phyloP scores from a whole-genome alignment of 2,329 filamentous ascomycete genomes.

The Mariannaea sp. region DNA sequence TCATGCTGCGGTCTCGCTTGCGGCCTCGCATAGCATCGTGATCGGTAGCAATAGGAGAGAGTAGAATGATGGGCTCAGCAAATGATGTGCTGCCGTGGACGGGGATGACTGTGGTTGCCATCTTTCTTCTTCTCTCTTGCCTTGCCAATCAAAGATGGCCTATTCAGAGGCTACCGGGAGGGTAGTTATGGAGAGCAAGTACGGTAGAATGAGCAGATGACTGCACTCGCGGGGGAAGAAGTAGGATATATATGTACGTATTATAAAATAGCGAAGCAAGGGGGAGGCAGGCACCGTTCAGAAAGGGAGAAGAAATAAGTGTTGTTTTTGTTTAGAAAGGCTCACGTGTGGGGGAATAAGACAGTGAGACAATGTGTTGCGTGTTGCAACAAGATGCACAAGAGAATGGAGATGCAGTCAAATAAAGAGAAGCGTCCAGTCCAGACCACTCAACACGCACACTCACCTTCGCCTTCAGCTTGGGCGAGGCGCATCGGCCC shows the following conservation, averaged over 20 bases:
- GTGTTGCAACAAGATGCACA: conserved; percentile 8
- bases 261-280: too few species aligned
- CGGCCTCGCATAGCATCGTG: conserved; percentile 44
- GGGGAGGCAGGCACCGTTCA: background rate
- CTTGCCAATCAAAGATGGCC: too few species aligned
- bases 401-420: conserved; percentile 4
- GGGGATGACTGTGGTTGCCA: conserved; percentile 34
- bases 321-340: conserved; percentile 13
- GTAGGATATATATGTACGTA: too few species aligned
- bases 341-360: conserved; percentile 8
- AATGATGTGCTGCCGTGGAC: conserved; percentile 30
- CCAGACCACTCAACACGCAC: background rate
- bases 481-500: conserved; percentile 5
- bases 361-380: conserved; percentile 6
- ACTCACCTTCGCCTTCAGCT: background rate
- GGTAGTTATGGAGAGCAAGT: conserved; percentile 1
- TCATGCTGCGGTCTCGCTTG: conserved; percentile 47
- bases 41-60: conserved; percentile 32
- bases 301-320: conserved; percentile 3
- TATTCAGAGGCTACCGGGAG: too few species aligned
- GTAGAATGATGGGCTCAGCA: conserved; percentile 31
- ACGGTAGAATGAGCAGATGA: too few species aligned
- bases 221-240: too few species aligned
- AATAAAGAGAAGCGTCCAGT: background rate
- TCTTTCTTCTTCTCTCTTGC: conserved; percentile 18